Conservation (phyloP, 768 basidiomycete species). For the Tricholoma furcatifolium region DNA sequence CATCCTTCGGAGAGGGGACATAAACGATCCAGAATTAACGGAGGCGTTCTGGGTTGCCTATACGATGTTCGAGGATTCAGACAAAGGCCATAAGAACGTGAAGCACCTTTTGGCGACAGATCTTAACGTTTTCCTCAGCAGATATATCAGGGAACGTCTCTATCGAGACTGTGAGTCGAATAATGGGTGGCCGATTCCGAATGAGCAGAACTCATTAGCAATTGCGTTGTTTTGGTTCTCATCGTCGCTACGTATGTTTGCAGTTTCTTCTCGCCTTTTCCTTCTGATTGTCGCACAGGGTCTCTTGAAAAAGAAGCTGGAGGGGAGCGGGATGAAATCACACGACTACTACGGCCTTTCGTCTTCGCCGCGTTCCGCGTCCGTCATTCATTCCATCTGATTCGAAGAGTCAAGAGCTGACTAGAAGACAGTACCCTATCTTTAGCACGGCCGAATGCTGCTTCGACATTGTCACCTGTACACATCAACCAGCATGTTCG, state of each 20-base stretch:
- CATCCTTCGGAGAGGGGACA: conserved; percentile 36
- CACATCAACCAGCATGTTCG: conserved; percentile 14
- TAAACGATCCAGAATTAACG: conserved; percentile 34
- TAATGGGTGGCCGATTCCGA: conserved; percentile 49
- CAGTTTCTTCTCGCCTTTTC: not conserved
- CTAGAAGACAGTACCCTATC: conserved; percentile 38
- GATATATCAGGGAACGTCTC: conserved; percentile 38
- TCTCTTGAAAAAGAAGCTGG: conserved; percentile 32
- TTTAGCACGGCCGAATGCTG: conserved; percentile 35
- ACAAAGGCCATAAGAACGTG: conserved; percentile 41
- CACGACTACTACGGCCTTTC: conserved; percentile 39
- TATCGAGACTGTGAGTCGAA: conserved; percentile 35
- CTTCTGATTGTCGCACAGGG: conserved; percentile 21
- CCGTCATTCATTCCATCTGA: conserved; percentile 23
- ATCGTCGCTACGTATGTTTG: conserved; percentile 34
- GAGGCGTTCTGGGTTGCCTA: conserved; percentile 54
- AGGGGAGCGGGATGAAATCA: conserved; percentile 29
- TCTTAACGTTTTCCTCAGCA: conserved; percentile 37
- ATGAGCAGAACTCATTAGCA: conserved; percentile 43
- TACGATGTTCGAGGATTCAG: conserved; percentile 58
- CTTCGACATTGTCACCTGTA: conserved; percentile 20
- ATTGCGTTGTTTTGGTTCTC: conserved; percentile 49
- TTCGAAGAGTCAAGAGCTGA: conserved; percentile 9
- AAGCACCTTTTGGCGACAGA: conserved; percentile 45
- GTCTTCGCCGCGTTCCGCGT: conserved; percentile 51